Conservation (phyloP, 768 basidiomycete genomes). For the Fistulinella prunicolor region DNA sequence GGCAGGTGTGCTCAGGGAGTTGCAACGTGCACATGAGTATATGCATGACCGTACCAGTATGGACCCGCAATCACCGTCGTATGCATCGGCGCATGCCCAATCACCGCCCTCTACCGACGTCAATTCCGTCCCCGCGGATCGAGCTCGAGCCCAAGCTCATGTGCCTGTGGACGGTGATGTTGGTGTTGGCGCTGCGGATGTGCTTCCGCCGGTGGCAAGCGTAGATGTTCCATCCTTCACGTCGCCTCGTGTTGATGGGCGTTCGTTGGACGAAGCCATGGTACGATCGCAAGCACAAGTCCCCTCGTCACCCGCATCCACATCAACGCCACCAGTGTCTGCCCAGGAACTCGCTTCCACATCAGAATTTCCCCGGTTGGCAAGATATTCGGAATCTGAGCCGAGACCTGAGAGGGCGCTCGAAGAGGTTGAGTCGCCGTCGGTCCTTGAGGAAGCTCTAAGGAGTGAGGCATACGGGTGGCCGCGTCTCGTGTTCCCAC, state of each 20-base stretch:
- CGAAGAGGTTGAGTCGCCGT: constrained; percentile 17
- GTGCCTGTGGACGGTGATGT: constrained; percentile 19
- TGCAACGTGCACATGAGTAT: constrained; percentile 22
- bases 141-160: constrained; percentile 6
- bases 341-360: constrained; percentile 7
- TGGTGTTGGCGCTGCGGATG: constrained; percentile 16
- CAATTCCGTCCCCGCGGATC: constrained; percentile 25
- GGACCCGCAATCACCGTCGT: constrained; percentile 29
- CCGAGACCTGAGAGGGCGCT: constrained; percentile 1
- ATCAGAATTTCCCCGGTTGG: neutral
- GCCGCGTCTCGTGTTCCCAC: constrained; percentile 92
- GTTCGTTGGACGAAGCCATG: constrained; percentile 10
- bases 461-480: constrained; percentile 77
- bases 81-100: constrained; percentile 10
- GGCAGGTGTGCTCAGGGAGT: constrained; percentile 22
- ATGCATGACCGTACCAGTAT: constrained; percentile 11
- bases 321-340: constrained; percentile 15
- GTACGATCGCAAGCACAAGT: constrained; percentile 13
- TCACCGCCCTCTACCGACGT: constrained; percentile 14
- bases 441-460: constrained; percentile 51
- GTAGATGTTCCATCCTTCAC: constrained; percentile 17
- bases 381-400: constrained; percentile 1
- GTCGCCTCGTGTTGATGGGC: constrained; percentile 27
- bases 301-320: constrained; percentile 3
- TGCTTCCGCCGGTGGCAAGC: constrained; percentile 15